Evolutionary conservation across 345 rosid genomes (phyloP).

Genomic region (Pseudoturritis turrita): DNA sequence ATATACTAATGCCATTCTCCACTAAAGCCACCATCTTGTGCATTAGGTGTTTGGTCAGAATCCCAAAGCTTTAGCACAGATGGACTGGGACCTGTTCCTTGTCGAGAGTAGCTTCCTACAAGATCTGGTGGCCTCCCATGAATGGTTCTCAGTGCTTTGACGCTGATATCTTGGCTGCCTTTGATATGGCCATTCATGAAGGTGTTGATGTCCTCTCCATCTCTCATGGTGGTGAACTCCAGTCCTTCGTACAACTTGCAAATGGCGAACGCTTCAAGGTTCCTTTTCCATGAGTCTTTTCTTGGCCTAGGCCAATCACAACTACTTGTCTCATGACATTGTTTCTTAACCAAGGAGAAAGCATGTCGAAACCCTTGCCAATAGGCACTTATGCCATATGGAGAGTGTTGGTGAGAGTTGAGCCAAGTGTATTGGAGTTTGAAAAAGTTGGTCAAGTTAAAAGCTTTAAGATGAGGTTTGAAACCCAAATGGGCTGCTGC

Average conservation of each 20-base stretch:
- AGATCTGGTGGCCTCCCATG: constrained; percentile 34
- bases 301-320: too few species aligned
- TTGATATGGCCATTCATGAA: constrained; percentile 39
- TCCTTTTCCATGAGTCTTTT: too few species aligned
- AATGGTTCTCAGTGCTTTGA: constrained; percentile 28
- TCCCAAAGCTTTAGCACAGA: constrained; percentile 47
- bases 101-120: constrained; percentile 45
- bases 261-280: constrained; percentile 39
- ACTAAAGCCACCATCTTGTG: background rate
- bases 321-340: too few species aligned
- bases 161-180: constrained; percentile 36
- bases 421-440: constrained; percentile 43
- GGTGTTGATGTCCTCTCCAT: constrained; percentile 39
- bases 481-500: constrained; percentile 26
- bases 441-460: constrained; percentile 45
- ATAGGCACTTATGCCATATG: constrained; percentile 46
- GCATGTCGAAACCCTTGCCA: constrained; percentile 39
- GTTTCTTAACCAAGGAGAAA: too few species aligned
- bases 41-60: constrained; percentile 72
- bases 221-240: constrained; percentile 36
- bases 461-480: constrained; percentile 48
- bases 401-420: constrained; percentile 44
- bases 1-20: background rate
- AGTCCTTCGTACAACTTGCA: constrained; percentile 31
- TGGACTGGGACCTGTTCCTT: constrained; percentile 49